These are phyloP conservation scores for Penicillium sp. DNA, from an alignment of 2,329 filamentous ascomycete genomes.

Conservation along the genomic window DNA sequence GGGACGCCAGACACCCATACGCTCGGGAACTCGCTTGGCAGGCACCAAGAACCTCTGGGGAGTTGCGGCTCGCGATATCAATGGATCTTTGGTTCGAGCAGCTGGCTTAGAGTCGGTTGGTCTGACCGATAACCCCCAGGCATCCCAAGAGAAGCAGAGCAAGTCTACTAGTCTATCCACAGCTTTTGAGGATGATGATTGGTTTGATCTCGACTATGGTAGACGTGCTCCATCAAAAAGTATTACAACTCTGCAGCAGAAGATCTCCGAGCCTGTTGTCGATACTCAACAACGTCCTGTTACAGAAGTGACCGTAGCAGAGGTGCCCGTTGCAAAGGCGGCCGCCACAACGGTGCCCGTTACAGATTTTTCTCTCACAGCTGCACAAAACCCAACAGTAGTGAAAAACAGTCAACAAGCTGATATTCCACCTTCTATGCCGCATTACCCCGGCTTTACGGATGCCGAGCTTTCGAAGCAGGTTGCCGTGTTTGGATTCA, in stretches of 20 bases:
- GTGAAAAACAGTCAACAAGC: neutral
- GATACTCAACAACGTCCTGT: neutral
- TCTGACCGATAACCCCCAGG: conserved; percentile 28
- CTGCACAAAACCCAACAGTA: neutral
- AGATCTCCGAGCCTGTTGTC: neutral
- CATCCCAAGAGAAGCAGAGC: conserved; percentile 4
- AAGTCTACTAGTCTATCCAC: neutral
- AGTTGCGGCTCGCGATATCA: conserved; percentile 65
- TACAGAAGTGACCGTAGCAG: neutral
- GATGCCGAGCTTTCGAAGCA: conserved; percentile 63
- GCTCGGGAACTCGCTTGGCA: conserved; percentile 25
- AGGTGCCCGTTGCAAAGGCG: neutral
- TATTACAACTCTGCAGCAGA: neutral
- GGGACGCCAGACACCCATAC: neutral
- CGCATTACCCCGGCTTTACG: conserved; percentile 62
- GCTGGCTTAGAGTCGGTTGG: conserved; percentile 62
- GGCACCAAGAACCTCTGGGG: conserved; percentile 62
- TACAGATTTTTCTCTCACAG: neutral
- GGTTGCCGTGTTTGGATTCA: conserved; percentile 68
- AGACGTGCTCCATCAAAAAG: conserved; percentile 6
- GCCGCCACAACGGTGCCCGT: neutral
- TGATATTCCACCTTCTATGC: conserved; percentile 35
- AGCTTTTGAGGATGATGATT: conserved; percentile 11
- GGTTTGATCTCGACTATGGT: conserved; percentile 17
- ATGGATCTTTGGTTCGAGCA: conserved; percentile 64